Evolutionary conservation across 1,139 yeast genomes (phyloP).

Genomic region (Sugiyamaella castrensis): DNA sequence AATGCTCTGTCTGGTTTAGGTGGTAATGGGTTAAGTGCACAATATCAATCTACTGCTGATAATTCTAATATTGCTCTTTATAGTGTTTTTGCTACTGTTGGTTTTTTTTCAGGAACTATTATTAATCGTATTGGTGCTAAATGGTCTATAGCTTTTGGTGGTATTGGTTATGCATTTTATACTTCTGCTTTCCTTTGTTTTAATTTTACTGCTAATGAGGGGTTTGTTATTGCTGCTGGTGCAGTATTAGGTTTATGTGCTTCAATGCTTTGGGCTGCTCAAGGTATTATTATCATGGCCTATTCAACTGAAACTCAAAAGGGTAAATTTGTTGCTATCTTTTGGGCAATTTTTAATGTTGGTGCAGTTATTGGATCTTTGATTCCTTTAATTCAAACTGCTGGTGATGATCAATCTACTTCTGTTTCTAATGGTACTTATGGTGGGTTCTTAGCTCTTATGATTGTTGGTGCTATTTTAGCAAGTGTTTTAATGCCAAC

Average conservation of each 20-base stretch:
- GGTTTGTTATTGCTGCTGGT: constrained; percentile 57
- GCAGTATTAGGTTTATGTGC: constrained; percentile 61
- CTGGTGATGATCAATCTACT: constrained; percentile 27
- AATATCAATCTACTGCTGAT: constrained; percentile 45
- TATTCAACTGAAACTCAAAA: constrained; percentile 55
- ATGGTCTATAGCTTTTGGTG: constrained; percentile 51
- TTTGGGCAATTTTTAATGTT: constrained; percentile 60
- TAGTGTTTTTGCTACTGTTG: constrained; percentile 52
- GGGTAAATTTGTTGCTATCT: constrained; percentile 50
- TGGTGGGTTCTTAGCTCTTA: constrained; percentile 55
- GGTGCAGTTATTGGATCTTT: constrained; percentile 51
- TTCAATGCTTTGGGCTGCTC: constrained; percentile 58
- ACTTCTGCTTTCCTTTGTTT: constrained; percentile 51
- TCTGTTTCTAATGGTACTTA: constrained; percentile 54
- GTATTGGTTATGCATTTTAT: constrained; percentile 55
- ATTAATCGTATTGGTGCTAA: constrained; percentile 53
- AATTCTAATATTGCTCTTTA: constrained; percentile 56
- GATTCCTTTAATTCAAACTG: constrained; percentile 27
- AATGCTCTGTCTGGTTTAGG: constrained; percentile 57
- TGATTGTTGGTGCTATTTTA: constrained; percentile 48
- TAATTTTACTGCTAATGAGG: constrained; percentile 48
- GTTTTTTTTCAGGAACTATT: constrained; percentile 60
- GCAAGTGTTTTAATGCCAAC: constrained; percentile 52
- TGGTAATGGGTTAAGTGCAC: constrained; percentile 44
- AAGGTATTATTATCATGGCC: constrained; percentile 55